Evolutionary conservation across 495 filamentous ascomycete species (phyloP).

Genomic region (Durotheca rogersii): DNA sequence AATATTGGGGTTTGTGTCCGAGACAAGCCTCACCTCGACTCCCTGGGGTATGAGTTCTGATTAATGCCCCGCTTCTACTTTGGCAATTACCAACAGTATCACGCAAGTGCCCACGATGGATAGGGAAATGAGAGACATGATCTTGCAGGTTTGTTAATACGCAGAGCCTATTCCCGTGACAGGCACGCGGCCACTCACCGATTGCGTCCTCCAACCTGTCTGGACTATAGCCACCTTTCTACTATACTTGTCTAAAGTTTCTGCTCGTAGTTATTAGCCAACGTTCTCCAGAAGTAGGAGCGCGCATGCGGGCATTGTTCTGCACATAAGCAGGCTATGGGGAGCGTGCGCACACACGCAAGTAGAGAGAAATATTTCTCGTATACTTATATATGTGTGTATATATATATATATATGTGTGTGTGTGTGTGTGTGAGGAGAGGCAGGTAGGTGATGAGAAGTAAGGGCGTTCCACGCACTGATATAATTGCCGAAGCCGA

Average conservation of each 20-base stretch:
- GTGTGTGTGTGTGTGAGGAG: too few relatives aligned
- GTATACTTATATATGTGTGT: too few relatives aligned
- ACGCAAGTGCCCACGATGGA: conserved; percentile 78
- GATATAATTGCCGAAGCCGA: conserved; percentile 84
- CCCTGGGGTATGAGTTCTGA: not conserved
- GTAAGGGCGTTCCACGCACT: conserved; percentile 37
- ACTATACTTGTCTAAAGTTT: conserved; percentile 82
- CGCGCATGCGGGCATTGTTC: too few relatives aligned
- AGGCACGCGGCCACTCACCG: conserved; percentile 49
- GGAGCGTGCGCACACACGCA: too few relatives aligned
- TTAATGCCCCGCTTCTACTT: conserved; percentile 19
- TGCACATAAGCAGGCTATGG: too few relatives aligned
- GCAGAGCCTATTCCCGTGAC: not conserved
- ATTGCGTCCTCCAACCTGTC: conserved; percentile 89
- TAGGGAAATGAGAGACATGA: conserved; percentile 73
- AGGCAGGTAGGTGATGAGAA: not conserved
- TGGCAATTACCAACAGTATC: conserved; percentile 48
- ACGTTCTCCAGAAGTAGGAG: too few relatives aligned
- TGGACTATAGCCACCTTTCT: conserved; percentile 81
- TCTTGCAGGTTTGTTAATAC: conserved; percentile 36
- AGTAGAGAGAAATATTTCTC: too few relatives aligned
- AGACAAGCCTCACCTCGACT: too few relatives aligned
- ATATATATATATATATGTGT: too few relatives aligned
- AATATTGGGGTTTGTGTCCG: too few relatives aligned
- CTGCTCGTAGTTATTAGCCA: conserved; percentile 25